Base-by-base conservation (phyloP, 176 grass and related monocot species). In the Carex littledalei region DNA sequence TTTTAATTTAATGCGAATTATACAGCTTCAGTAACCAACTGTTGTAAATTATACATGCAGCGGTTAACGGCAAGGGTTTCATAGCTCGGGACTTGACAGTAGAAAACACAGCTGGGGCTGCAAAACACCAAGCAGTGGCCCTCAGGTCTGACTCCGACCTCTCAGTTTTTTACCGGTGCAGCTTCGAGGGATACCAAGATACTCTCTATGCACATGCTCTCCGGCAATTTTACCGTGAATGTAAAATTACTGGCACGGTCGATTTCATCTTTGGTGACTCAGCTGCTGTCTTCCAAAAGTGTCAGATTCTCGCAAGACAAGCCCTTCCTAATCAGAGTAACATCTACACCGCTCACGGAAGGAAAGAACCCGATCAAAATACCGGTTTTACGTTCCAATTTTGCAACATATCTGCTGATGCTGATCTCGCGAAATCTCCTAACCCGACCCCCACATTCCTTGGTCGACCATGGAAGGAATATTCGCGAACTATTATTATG, bases 181-280 rank as follows among this genome's bases (percentile, higher is more conserved):
- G n/a, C 26, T 94, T 99, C 74, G 80, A 90, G 3, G 96, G 93
- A 0, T 88, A 92, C 84, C 96, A 99, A 86, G 96, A 99, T 89
- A 99, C 96, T 6, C 93, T 99, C 0, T 99, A 99, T 82, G 96
- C 93, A 47, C 96, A 95, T 75, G 88, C 96, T 10, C 88, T 95
- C 56, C 91, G 91, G 29, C 96, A 99, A 10, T 99, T 95, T 89
- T 99, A 92, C 90, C 85, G 90, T 43, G 96, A 99, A 3, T 95
- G 93, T 83, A 8, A 0, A 70, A 41, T 95, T 71, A 10, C 84
- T 5, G 96, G 90, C 24, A 99, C 93, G 12, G 86, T 99, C 49
- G 91, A 99, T 85, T 99, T 99, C 63, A 84, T 99, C 87, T 99
- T 99, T 61, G 96, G 96, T 70, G 88, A 99, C 78, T 90, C 96